These are phyloP conservation scores for Euphorbia celastroides DNA, from an alignment of 441 rosid genomes.

Conservation along the genomic window DNA sequence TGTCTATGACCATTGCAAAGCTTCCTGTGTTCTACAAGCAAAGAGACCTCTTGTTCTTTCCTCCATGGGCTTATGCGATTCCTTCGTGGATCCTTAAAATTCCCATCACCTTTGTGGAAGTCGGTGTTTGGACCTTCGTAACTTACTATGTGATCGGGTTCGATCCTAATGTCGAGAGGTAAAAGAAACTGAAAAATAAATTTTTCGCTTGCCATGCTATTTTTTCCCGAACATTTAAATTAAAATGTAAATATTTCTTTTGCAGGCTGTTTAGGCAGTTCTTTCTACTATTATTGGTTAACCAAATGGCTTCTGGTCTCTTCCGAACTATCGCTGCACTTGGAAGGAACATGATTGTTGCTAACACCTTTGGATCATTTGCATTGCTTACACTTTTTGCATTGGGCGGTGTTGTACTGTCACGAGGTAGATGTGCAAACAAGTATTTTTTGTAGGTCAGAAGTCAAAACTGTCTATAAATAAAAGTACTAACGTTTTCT, in stretches of 20 bases:
- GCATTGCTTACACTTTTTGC: conserved; percentile 40
- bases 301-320: conserved; percentile 68
- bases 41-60: conserved; percentile 63
- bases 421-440: conserved; percentile 37
- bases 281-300: conserved; percentile 39
- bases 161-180: conserved; percentile 68
- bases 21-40: conserved; percentile 91
- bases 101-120: conserved; percentile 56
- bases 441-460: no score
- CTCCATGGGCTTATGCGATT: conserved; percentile 66
- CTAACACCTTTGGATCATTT: conserved; percentile 69
- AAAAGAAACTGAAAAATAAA: background rate
- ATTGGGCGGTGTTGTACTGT: conserved; percentile 63
- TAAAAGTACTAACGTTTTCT: no score
- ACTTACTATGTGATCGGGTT: conserved; percentile 77
- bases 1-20: conserved; percentile 63
- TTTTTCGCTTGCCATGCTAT: no score
- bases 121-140: conserved; percentile 52
- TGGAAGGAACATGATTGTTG: conserved; percentile 65
- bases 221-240: background rate
- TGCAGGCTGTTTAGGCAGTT: conserved; percentile 72
- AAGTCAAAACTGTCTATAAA: no score
- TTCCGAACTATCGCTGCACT: conserved; percentile 54
- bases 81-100: conserved; percentile 79
- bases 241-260: background rate